Evolutionary conservation across 352 stramenopile species (phyloP), one percentile per base, ranked within the genome.

Genomic region (Poterioochromonas sp.): DNA sequence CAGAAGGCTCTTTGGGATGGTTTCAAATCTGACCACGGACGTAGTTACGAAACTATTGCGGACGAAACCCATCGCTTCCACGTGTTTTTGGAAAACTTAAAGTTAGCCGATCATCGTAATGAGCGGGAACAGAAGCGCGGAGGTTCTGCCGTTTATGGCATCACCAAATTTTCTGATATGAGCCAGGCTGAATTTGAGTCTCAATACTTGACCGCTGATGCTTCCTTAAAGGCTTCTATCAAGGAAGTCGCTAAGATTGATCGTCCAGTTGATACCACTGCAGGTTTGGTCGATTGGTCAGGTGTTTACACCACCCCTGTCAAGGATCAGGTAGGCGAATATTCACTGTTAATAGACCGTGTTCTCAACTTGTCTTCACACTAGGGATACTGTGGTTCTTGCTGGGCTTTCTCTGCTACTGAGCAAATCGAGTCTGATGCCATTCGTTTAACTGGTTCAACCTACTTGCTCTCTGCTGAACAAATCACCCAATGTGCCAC

Each of bases 401-500:
- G 92, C 82, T 97, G 92, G 92, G 92, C 92, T 8, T 97, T 97
- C 79, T 88, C 87, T n/a, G 84, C 84, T 76, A 68, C 73, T 40
- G 73, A 69, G 20, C 47, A 80, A 51, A 64, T 82, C 32, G 79
- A 82, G 49, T 78, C 51, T 37, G 54, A 60, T 76, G 15, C 69
- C 2, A 78, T 80, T 0, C 40, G 74, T 8, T 39, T 29, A 26
- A 41, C 68, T 26, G 79, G 69, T 32, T n/a, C 37, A 0, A 35
- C 39, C 20, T 79, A 79, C 5, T 26, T n/a, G 0, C 63, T 82
- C 0, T 78, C 60, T 2, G 32, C 79, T 60, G 76, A 82, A 62
- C 79, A 82, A 41, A 69, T 82, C n/a, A 49, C 37, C 3, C 76
- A 73, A 68, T 92, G 32, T 47, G 87, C 84, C 78, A 91, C 91